Conservation (phyloP, 805 yeast species). For the Sporopachydermia quercuum region DNA sequence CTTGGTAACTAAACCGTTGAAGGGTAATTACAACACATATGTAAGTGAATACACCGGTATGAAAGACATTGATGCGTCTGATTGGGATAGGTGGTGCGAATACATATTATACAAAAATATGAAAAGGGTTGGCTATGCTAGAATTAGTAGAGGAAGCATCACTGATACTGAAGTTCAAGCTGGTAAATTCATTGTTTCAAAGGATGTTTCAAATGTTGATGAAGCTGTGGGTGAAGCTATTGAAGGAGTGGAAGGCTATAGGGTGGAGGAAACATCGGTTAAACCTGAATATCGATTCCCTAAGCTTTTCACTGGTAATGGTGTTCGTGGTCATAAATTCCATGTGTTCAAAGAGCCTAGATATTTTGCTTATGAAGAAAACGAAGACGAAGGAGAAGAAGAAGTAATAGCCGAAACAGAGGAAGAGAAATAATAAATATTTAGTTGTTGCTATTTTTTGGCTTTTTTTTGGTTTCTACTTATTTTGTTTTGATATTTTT, state of each 20-base stretch:
- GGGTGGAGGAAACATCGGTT: slow-evolving; percentile 40
- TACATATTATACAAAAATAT: slow-evolving; percentile 80
- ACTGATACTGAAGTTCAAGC: slow-evolving; percentile 96
- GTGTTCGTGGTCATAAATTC: slow-evolving; percentile 84
- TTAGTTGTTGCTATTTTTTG: too few relatives aligned
- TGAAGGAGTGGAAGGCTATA: slow-evolving; percentile 26
- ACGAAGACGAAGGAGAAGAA: not conserved
- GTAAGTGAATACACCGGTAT: slow-evolving; percentile 74
- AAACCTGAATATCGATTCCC: slow-evolving; percentile 65
- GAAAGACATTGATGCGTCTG: slow-evolving; percentile 86
- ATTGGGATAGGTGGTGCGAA: slow-evolving; percentile 98
- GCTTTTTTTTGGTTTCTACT: too few relatives aligned
- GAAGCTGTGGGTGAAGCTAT: slow-evolving; percentile 16
- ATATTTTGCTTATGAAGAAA: slow-evolving; percentile 31
- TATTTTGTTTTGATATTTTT: too few relatives aligned
- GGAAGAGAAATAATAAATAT: too few relatives aligned
- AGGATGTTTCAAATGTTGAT: too few relatives aligned
- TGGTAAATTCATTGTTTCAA: slow-evolving; percentile 67
- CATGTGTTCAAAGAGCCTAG: slow-evolving; percentile 94
- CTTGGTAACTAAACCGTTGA: slow-evolving; percentile 72
- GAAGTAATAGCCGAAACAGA: slow-evolving; percentile 4
- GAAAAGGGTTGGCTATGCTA: slow-evolving; percentile 83
- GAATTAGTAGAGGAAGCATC: slow-evolving; percentile 83
- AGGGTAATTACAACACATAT: slow-evolving; percentile 86
- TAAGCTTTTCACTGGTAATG: slow-evolving; percentile 64